These are phyloP conservation scores for Simplicillium aogashimaense DNA, from an alignment of 2,329 filamentous ascomycete species.

Conservation along the genomic window DNA sequence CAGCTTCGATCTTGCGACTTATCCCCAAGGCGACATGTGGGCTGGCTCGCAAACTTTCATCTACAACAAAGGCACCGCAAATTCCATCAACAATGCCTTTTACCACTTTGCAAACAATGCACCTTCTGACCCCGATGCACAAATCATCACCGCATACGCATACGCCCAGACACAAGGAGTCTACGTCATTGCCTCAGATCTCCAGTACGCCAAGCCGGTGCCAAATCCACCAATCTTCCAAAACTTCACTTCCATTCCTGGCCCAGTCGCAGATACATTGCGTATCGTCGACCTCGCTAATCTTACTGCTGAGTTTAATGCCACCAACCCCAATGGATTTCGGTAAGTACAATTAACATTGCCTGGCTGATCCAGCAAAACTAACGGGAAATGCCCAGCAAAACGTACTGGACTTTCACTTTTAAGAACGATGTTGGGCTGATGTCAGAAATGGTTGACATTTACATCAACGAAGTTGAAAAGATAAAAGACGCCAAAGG, in stretches of 20 bases:
- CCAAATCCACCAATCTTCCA: slow-evolving; percentile 9
- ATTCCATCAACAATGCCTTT: slow-evolving; percentile 12
- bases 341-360: slow-evolving; percentile 9
- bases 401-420: slow-evolving; percentile 14
- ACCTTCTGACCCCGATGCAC: slow-evolving; percentile 11
- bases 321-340: slow-evolving; percentile 12
- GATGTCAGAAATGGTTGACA: slow-evolving; percentile 13
- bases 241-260: slow-evolving; percentile 12
- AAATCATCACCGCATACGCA: slow-evolving; percentile 13
- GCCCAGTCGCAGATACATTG: slow-evolving; percentile 9
- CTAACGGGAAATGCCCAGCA: neutral
- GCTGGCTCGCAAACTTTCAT: slow-evolving; percentile 22
- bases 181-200: slow-evolving; percentile 11
- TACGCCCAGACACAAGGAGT: slow-evolving; percentile 9
- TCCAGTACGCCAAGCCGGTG: slow-evolving; percentile 10
- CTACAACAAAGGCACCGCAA: slow-evolving; percentile 13
- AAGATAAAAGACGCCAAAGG: slow-evolving; percentile 11
- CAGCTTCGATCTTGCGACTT: slow-evolving; percentile 32
- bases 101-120: slow-evolving; percentile 11
- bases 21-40: slow-evolving; percentile 25
- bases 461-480: slow-evolving; percentile 13
- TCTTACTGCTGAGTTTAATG: slow-evolving; percentile 12
- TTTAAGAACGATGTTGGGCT: slow-evolving; percentile 9
- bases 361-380: neutral
- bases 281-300: slow-evolving; percentile 9